Conservation (phyloP, 176 grass and related monocot species). For the Thinopyrum elongatum region DNA sequence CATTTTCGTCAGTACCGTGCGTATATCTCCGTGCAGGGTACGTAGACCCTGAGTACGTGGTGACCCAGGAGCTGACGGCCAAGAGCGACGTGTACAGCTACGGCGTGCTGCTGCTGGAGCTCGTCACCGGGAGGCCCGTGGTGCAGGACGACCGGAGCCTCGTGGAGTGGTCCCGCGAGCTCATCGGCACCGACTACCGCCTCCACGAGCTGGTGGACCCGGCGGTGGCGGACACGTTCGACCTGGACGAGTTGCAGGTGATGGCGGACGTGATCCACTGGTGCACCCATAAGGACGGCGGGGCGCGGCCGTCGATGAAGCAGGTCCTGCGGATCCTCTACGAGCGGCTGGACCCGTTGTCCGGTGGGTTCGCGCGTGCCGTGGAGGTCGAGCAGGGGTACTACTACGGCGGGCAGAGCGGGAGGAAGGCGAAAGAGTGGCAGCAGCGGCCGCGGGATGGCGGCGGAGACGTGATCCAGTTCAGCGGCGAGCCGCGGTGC, state of each 20-base stretch:
- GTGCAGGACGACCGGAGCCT: conserved; percentile 44
- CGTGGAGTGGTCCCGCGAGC: conserved; percentile 62
- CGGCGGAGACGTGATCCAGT: conserved; percentile 26
- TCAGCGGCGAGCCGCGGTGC: conserved; percentile 54
- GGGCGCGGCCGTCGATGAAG: conserved; percentile 75
- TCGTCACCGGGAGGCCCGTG: conserved; percentile 72
- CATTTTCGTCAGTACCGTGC: background rate
- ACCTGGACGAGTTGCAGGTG: conserved; percentile 79
- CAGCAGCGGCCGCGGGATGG: background rate
- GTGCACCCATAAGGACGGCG: conserved; percentile 72
- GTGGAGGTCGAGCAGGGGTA: conserved; percentile 67
- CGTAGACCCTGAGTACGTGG: conserved; percentile 66
- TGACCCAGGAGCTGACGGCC: conserved; percentile 53
- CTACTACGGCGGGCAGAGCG: conserved; percentile 41
- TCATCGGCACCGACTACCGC: conserved; percentile 61
- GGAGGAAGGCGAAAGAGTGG: conserved; percentile 48
- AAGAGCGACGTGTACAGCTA: conserved; percentile 93
- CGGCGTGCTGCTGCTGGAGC: conserved; percentile 84
- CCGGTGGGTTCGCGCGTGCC: conserved; percentile 59
- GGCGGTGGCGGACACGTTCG: conserved; percentile 64
- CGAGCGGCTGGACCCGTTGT: conserved; percentile 74
- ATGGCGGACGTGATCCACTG: conserved; percentile 73
- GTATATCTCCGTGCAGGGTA: conserved; percentile 49
- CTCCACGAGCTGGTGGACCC: conserved; percentile 76
- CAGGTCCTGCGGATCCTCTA: conserved; percentile 86